phyloP scores from a whole-genome alignment of 176 grass and related monocot species.

The Cenchrus purpureus region DNA sequence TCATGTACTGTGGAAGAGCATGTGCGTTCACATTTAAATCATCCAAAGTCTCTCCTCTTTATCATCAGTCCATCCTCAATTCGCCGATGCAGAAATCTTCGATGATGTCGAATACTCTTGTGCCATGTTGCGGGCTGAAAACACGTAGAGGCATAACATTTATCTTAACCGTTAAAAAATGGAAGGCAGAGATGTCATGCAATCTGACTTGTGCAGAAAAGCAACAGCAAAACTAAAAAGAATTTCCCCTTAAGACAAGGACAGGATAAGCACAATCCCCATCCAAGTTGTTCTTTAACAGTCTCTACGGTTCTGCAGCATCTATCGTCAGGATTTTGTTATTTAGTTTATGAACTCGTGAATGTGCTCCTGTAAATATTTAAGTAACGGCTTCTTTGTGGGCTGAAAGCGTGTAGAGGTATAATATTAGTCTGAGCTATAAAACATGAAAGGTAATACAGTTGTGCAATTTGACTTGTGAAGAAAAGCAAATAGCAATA shows the following conservation, averaged over 20 bases:
- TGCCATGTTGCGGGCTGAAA: constrained; percentile 84
- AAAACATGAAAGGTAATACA: not conserved
- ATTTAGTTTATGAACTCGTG: not conserved
- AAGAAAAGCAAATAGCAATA: constrained; percentile 31
- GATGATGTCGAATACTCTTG: constrained; percentile 88
- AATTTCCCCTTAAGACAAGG: not conserved
- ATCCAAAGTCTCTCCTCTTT: constrained; percentile 10
- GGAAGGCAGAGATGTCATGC: not conserved
- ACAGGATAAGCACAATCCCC: constrained; percentile 10
- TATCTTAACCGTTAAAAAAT: constrained; percentile 24
- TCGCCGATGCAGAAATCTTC: constrained; percentile 87
- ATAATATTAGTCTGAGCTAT: not conserved
- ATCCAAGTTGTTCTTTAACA: constrained; percentile 15
- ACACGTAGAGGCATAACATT: constrained; percentile 28
- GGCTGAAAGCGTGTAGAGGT: not conserved
- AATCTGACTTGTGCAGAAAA: constrained; percentile 17
- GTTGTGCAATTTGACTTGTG: not conserved
- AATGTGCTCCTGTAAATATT: not conserved
- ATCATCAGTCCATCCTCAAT: constrained; percentile 48
- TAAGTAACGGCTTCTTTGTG: constrained; percentile 29
- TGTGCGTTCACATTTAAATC: constrained; percentile 47
- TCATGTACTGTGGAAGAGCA: constrained; percentile 5
- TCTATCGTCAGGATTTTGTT: constrained; percentile 28
- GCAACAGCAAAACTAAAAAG: constrained; percentile 21
- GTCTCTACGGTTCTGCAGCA: not conserved